A percentile compares a stretch with the other conserved stretches of the same genome.
These are phyloP conservation scores for Aspergillus viridinutans DNA, from an alignment of 2,329 filamentous ascomycete species.

Conservation along the genomic window DNA sequence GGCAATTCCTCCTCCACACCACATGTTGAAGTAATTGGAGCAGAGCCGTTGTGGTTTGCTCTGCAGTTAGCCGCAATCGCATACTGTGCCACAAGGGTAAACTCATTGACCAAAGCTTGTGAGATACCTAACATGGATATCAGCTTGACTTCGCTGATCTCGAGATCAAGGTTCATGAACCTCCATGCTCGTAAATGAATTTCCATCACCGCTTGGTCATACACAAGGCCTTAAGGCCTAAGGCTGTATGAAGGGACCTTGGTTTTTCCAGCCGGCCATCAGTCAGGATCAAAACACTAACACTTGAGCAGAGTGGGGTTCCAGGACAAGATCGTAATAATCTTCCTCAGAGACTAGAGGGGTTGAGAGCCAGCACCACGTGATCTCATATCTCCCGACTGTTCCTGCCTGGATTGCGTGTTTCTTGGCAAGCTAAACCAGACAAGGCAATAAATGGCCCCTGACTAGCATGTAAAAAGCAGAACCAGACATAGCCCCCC, in stretches of 20 bases:
- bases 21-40: too few species aligned
- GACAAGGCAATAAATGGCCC: not conserved
- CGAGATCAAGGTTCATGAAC: too few species aligned
- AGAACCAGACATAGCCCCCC: not conserved
- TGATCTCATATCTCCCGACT: not conserved
- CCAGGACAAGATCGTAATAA: not conserved
- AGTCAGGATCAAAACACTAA: not conserved
- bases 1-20: not conserved
- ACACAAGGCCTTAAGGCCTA: too few species aligned
- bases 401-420: not conserved
- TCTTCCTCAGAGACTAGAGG: not conserved
- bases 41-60: conserved; percentile 4
- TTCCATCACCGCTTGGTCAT: conserved; percentile 6
- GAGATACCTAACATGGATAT: not conserved
- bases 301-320: not conserved
- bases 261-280: too few species aligned
- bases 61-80: not conserved
- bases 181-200: conserved; percentile 6
- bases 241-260: too few species aligned
- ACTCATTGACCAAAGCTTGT: not conserved
- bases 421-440: not conserved
- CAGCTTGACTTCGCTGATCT: too few species aligned
- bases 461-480: too few species aligned
- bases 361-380: not conserved
- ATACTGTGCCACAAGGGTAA: conserved; percentile 1